These are phyloP conservation scores for Psilocybe sp. DNA, from an alignment of 768 basidiomycete species.

Conservation along the genomic window DNA sequence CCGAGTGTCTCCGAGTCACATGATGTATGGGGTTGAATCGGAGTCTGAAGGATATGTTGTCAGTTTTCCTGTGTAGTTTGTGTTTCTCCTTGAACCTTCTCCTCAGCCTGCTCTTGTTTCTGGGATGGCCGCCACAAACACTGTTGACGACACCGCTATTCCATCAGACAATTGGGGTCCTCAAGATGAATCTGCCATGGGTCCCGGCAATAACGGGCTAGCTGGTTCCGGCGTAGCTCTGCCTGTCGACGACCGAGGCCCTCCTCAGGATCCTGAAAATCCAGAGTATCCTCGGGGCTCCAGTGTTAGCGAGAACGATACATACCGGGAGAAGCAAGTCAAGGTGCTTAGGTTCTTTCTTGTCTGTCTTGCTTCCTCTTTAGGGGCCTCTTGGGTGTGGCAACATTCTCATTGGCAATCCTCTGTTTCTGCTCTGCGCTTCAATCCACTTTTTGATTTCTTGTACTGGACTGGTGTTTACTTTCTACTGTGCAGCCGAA, in stretches of 20 bases:
- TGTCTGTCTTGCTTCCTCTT: slow-evolving; percentile 35
- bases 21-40: slow-evolving; percentile 6
- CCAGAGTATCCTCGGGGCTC: slow-evolving; percentile 51
- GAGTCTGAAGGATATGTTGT: slow-evolving; percentile 17
- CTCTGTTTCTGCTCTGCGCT: slow-evolving; percentile 37
- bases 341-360: slow-evolving; percentile 80
- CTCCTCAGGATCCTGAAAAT: slow-evolving; percentile 47
- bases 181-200: slow-evolving; percentile 46
- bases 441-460: slow-evolving; percentile 50
- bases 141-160: slow-evolving; percentile 28
- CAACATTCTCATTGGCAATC: slow-evolving; percentile 36
- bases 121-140: slow-evolving; percentile 30
- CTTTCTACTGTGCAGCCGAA: slow-evolving; percentile 79
- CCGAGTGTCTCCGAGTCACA: background rate
- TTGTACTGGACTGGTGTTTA: slow-evolving; percentile 63
- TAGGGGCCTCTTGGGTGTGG: slow-evolving; percentile 30
- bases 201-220: slow-evolving; percentile 39
- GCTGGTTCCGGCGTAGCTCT: slow-evolving; percentile 43
- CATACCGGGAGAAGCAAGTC: slow-evolving; percentile 73
- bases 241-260: slow-evolving; percentile 43
- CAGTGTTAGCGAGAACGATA: slow-evolving; percentile 46
- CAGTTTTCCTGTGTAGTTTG: slow-evolving; percentile 16
- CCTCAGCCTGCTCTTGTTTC: slow-evolving; percentile 8
- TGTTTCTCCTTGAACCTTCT: slow-evolving; percentile 15
- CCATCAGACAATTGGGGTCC: slow-evolving; percentile 49